phyloP scores from a whole-genome alignment of 345 rosid genomes.

The Lepidium africanum region DNA sequence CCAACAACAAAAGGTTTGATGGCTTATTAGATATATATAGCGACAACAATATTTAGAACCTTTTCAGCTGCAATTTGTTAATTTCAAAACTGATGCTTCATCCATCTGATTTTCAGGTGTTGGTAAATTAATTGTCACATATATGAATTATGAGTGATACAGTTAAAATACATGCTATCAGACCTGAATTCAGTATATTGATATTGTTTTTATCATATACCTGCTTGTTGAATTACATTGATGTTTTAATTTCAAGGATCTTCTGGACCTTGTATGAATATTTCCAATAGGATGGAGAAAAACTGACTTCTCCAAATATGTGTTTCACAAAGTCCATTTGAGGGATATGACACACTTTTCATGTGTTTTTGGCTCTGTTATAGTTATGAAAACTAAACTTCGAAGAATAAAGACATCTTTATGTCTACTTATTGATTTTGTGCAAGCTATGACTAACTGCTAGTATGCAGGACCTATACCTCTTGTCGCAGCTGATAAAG shows the following conservation, averaged over 20 bases:
- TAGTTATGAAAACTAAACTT: neutral
- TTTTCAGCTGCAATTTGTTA: neutral
- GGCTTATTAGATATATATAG: neutral
- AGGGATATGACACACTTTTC: neutral
- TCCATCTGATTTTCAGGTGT: neutral
- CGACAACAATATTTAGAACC: neutral
- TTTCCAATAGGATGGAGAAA: neutral
- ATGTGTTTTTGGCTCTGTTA: neutral
- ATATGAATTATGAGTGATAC: neutral
- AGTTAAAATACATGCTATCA: neutral
- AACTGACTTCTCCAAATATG: neutral
- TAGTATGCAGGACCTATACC: constrained; percentile 13
- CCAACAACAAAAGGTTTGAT: constrained; percentile 38
- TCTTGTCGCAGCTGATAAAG: constrained; percentile 10
- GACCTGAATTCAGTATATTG: neutral
- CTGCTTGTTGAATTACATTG: neutral
- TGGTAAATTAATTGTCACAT: neutral
- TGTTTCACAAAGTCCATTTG: neutral
- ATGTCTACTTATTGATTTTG: neutral
- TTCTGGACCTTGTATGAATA: neutral
- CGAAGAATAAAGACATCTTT: neutral
- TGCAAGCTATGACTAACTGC: neutral
- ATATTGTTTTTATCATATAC: neutral
- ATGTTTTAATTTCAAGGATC: neutral
- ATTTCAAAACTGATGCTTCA: neutral